A percentile compares a stretch with the other conserved stretches of the same genome.
phyloP scores from a whole-genome alignment of 2,329 filamentous ascomycete genomes.

The Epichloe bromicola region DNA sequence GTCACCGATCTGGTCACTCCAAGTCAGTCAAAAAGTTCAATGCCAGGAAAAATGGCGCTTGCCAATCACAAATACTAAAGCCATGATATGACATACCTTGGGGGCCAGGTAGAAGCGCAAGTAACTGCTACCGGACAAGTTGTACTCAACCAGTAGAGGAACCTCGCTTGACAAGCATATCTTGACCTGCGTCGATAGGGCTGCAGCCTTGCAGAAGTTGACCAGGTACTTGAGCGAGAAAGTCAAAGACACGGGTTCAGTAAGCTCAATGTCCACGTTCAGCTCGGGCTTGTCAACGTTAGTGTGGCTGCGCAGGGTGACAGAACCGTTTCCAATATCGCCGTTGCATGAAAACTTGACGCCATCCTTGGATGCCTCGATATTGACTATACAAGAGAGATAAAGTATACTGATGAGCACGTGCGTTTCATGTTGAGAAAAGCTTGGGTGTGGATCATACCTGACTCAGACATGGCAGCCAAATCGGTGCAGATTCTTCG shows the following conservation, averaged over 20 bases:
- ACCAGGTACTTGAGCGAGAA: slow-evolving; percentile 99
- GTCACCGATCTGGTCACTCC: slow-evolving; percentile 22
- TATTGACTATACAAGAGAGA: slow-evolving; percentile 50
- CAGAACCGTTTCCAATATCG: slow-evolving; percentile 90
- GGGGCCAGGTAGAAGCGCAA: slow-evolving; percentile 95
- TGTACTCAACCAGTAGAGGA: slow-evolving; percentile 89
- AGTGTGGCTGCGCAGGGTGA: slow-evolving; percentile 79
- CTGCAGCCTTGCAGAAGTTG: slow-evolving; percentile 98
- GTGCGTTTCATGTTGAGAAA: neutral
- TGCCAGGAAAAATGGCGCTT: neutral
- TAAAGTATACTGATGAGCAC: neutral
- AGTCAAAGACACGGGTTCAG: slow-evolving; percentile 83
- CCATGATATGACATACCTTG: slow-evolving; percentile 51
- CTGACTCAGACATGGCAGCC: slow-evolving; percentile 85
- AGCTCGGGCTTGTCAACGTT: slow-evolving; percentile 80
- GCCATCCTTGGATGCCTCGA: slow-evolving; percentile 93
- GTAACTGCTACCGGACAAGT: slow-evolving; percentile 67
- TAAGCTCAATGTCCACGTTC: slow-evolving; percentile 80
- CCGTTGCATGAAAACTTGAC: slow-evolving; percentile 89
- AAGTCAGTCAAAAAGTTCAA: neutral
- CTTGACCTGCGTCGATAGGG: slow-evolving; percentile 69
- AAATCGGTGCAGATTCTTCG: slow-evolving; percentile 90
- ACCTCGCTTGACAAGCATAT: slow-evolving; percentile 94
- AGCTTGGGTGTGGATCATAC: slow-evolving; percentile 33
- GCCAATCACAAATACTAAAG: neutral